These are phyloP conservation scores for Rubus parviflorus DNA, from an alignment of 306 rosid species.

Conservation along the genomic window DNA sequence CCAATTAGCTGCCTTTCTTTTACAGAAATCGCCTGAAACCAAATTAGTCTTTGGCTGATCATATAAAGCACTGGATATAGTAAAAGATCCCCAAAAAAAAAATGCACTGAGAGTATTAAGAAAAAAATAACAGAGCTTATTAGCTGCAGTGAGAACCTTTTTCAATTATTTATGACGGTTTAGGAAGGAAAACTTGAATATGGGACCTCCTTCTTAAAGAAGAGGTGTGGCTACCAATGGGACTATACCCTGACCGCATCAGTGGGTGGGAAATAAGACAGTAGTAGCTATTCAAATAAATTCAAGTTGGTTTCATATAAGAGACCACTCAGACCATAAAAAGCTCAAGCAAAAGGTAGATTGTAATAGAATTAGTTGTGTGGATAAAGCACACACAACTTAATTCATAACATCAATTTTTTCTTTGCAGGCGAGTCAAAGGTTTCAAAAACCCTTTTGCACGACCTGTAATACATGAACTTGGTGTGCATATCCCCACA, in stretches of 20 bases:
- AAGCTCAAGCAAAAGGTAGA: neutral
- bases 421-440: neutral
- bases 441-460: neutral
- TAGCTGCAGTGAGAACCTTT: neutral
- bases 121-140: neutral
- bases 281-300: too few relatives aligned
- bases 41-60: constrained; percentile 30
- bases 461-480: neutral
- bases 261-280: neutral
- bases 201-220: neutral
- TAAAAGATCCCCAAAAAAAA: neutral
- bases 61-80: constrained; percentile 11
- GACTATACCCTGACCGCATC: neutral
- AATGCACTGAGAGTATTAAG: neutral
- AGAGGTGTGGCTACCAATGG: neutral
- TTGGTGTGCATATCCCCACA: neutral
- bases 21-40: constrained; percentile 74
- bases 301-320: neutral
- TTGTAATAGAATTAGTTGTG: neutral
- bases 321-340: neutral
- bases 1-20: constrained; percentile 84
- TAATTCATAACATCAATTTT: neutral
- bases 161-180: neutral
- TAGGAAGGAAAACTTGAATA: neutral
- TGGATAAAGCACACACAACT: neutral